Evolutionary conservation across 23 red algal species (phyloP), one percentile per base, ranked within the genome.

Genomic region (Gracilariopsis chorda): DNA sequence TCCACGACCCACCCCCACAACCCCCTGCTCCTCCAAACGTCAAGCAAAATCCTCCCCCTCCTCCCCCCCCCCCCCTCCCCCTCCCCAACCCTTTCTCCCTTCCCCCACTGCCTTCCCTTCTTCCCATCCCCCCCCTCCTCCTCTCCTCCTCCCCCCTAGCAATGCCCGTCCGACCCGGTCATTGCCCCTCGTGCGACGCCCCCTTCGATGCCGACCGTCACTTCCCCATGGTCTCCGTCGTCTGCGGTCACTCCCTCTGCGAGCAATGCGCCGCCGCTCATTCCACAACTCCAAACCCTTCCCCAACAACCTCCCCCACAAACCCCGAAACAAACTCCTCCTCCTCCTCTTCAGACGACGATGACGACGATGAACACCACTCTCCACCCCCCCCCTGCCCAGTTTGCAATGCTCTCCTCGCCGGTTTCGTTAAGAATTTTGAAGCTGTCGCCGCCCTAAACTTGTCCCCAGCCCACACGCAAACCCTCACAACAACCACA

Each of bases 211-310:
- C 53, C 24, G 58, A 51, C 62, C 29, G 51, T 28, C 73, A 74
- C 30, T 46, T 75, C 25, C 88, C 88, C 42, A 91, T 91, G 88
- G 88, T 91, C 52, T 91, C 88, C 43, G 88, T 91, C 63, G 88
- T 82, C 29, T 91, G 88, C 88, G 88, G 88, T n/a, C 88, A 91
- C 28, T 82, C 75, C 24, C 75, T 91, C 44, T 91, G 88, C 75
- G 37, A 69, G 2, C 34, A 21, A n/a, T 91, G 88, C 48, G 68
- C 68, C 11, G 23, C 73, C 9, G 35, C 21, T 20, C 64, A 64
- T 34, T 39, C 80, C 4, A 52, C 80, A 4, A 35, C 35, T 17
- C 10, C 80, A 14, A 51, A 33, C 32, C 72, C 48, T 20, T 73
- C 65, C 7, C 48, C 65, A 35, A 80, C 76, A 29, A n/a, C n/a